A percentile compares a stretch with the other conserved stretches of the same genome.
phyloP scores from a whole-genome alignment of 306 rosid species.

The Malus asiatica region DNA sequence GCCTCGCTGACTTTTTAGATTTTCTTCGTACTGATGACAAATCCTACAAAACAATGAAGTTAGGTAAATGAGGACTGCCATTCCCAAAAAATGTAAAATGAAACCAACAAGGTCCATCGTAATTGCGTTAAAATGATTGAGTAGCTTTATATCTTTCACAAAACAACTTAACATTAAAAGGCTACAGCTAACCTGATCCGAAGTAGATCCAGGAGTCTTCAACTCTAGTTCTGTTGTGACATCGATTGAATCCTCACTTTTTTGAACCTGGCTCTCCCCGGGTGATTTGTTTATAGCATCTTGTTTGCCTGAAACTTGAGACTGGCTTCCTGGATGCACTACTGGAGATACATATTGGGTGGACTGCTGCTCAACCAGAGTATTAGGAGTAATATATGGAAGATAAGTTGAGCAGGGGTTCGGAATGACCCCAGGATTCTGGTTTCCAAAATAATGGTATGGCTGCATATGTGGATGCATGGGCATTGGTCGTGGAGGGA shows the following conservation, averaged over 20 bases:
- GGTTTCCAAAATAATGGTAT: slow-evolving; percentile 29
- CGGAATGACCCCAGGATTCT: slow-evolving; percentile 23
- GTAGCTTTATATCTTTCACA: background rate
- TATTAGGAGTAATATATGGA: slow-evolving; percentile 56
- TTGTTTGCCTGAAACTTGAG: slow-evolving; percentile 41
- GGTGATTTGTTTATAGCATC: slow-evolving; percentile 46
- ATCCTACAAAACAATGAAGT: slow-evolving; percentile 39
- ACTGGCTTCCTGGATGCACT: slow-evolving; percentile 40
- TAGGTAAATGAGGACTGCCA: slow-evolving; percentile 7
- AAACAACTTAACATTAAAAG: background rate
- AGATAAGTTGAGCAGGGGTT: slow-evolving; percentile 55
- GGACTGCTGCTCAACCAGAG: slow-evolving; percentile 61
- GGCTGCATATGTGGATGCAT: slow-evolving; percentile 43
- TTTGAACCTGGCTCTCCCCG: slow-evolving; percentile 47
- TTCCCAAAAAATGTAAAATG: background rate
- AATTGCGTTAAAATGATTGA: background rate
- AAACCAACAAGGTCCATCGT: background rate
- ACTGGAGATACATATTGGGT: slow-evolving; percentile 40
- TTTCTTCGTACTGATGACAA: slow-evolving; percentile 39
- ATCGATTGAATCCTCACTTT: slow-evolving; percentile 42
- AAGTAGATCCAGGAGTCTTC: slow-evolving; percentile 69
- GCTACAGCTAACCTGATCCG: slow-evolving; percentile 55
- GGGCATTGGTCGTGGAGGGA: slow-evolving; percentile 36
- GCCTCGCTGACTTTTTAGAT: slow-evolving; percentile 31
- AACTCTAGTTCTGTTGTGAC: slow-evolving; percentile 63